Base-by-base conservation (phyloP, 345 rosid genomes). In the Angophora floribunda region DNA sequence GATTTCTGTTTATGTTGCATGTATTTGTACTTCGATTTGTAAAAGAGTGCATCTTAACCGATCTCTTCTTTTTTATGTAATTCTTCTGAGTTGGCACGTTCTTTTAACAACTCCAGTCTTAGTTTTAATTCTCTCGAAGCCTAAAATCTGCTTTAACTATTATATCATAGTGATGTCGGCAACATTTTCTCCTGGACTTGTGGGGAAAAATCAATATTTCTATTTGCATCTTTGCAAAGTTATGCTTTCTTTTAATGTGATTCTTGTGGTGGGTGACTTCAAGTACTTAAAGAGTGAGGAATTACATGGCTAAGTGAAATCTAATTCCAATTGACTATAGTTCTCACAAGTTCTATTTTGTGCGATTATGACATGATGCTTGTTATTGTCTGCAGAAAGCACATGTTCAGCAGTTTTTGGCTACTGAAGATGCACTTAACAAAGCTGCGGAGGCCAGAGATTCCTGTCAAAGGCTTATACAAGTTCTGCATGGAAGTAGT, bases 321-420 rank as follows among this genome's bases (percentile, higher is more conserved):
- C 84, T 28, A 87, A 26, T 65, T 87, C n/a, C 75, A 59, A n/a
- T 67, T 67, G 24, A 41, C 53, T 24, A 44, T 86, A 53, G 26
- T 67, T 41, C 32, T 79, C 65, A 16, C 41, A 32, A 65, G 28
- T 75, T 75, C 45, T 70, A 10, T 70, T 55, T 45, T 75, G 44
- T 87, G 84, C 61, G 86, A 44, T 70, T 92, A 88, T 90, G 89
- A 61, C 61, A 45, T 65, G 49, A 52, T 86, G 85, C 80, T 75
- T 88, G 41, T 86, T 75, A 45, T 55, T 89, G 12, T 89, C 45
- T 89, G 67, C 93, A 96, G 98, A 95, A 97, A 94, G 99, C 99
- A 70, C 99, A 97, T 91, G 98, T 96, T 89, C 97, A 97, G 90
- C 99, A 96, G 92, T 96, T 97, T 94, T 90, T 96, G 92, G 99